Conservation (phyloP, 2,329 filamentous ascomycete species). For the Malbranchea cinnamomea region DNA sequence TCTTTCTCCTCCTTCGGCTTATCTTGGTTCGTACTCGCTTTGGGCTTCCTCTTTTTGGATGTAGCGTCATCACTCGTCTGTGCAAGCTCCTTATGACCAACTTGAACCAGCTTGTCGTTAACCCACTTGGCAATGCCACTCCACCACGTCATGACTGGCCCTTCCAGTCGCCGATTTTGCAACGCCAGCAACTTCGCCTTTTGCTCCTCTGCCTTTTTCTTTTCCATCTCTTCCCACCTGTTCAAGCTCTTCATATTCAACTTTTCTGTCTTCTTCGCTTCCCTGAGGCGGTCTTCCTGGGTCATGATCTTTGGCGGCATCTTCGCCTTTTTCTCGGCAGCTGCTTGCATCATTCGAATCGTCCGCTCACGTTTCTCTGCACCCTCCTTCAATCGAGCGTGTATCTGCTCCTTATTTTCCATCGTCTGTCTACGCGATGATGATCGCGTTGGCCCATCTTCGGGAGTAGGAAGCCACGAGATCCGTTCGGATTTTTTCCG, state of each 20-base stretch:
- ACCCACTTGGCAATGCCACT: conserved; percentile 78
- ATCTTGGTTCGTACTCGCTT: conserved; percentile 4
- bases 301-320: conserved; percentile 69
- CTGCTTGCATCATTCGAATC: conserved; percentile 44
- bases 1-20: conserved; percentile 9
- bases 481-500: conserved; percentile 59
- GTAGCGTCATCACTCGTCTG: conserved; percentile 23
- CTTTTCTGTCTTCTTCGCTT: conserved; percentile 71
- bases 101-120: conserved; percentile 56
- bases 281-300: conserved; percentile 68
- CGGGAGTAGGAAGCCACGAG: conserved; percentile 51
- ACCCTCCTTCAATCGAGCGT: conserved; percentile 33
- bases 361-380: conserved; percentile 33
- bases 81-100: conserved; percentile 46
- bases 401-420: conserved; percentile 46
- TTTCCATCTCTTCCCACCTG: conserved; percentile 86
- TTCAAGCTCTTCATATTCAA: conserved; percentile 81
- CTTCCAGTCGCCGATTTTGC: conserved; percentile 71
- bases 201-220: conserved; percentile 70
- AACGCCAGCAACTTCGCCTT: conserved; percentile 72
- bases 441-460: conserved; percentile 46
- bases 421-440: conserved; percentile 50
- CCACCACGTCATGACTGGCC: conserved; percentile 83
- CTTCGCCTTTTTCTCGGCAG: conserved; percentile 50
- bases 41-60: conserved; percentile 6